These are phyloP conservation scores for Fraxinus cuspidata DNA, from an alignment of 257 asterid species.

Conservation along the genomic window DNA sequence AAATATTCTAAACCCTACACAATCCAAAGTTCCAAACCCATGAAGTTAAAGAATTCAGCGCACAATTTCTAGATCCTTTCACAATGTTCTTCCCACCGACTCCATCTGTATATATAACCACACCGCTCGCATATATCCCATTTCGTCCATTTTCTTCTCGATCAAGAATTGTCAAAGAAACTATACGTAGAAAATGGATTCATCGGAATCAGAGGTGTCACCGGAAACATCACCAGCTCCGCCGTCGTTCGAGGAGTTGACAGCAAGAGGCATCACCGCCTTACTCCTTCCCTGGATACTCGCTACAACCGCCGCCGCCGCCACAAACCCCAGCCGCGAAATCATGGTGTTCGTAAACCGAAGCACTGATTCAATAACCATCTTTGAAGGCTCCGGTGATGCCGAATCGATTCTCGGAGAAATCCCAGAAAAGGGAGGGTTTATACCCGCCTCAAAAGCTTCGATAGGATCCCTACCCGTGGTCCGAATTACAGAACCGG, in stretches of 20 bases:
- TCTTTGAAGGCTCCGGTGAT: slow-evolving; percentile 44
- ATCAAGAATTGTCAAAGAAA: neutral
- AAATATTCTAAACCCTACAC: no score
- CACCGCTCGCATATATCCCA: neutral
- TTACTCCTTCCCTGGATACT: slow-evolving; percentile 27
- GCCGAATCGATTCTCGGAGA: slow-evolving; percentile 34
- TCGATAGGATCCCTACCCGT: slow-evolving; percentile 56
- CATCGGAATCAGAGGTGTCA: neutral
- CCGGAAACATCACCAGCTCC: slow-evolving; percentile 4
- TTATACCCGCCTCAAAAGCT: slow-evolving; percentile 55
- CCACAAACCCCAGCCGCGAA: slow-evolving; percentile 35
- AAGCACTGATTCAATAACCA: slow-evolving; percentile 38
- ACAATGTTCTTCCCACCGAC: neutral
- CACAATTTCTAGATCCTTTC: neutral
- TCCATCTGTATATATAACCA: neutral
- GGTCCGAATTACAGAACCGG: slow-evolving; percentile 37
- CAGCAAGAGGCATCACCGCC: slow-evolving; percentile 12
- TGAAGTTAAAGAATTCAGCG: neutral
- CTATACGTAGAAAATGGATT: neutral
- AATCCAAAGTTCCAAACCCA: no score
- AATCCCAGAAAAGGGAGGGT: slow-evolving; percentile 30
- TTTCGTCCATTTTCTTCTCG: neutral
- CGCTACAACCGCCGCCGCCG: slow-evolving; percentile 18
- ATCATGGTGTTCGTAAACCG: slow-evolving; percentile 47
- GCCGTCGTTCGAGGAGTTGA: slow-evolving; percentile 30